Conservation (phyloP, 1,139 yeast genomes). For the Kluyveromyces sp. region DNA sequence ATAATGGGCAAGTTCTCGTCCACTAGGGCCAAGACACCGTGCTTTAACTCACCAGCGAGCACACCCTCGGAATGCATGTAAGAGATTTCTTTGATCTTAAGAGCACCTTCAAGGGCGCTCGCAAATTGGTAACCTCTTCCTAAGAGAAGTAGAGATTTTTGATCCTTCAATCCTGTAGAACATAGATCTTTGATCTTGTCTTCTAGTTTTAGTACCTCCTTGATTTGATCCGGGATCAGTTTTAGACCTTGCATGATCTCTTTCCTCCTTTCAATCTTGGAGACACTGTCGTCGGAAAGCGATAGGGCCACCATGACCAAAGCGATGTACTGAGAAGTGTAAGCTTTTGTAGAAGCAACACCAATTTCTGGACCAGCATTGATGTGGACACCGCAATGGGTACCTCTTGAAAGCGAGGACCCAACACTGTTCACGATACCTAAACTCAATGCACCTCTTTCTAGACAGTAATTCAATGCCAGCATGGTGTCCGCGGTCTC, state of each 20-base stretch:
- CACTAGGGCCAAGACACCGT: slow-evolving; percentile 94
- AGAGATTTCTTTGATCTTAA: slow-evolving; percentile 95
- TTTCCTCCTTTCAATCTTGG: slow-evolving; percentile 64
- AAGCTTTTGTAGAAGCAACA: slow-evolving; percentile 99
- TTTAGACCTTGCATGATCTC: slow-evolving; percentile 85
- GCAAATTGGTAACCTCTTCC: slow-evolving; percentile 99
- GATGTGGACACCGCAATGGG: slow-evolving; percentile 99
- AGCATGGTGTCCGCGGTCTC: slow-evolving; percentile 98
- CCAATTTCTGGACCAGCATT: slow-evolving; percentile 99
- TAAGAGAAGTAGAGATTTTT: slow-evolving; percentile 78
- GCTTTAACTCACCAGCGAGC: slow-evolving; percentile 97
- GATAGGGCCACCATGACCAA: slow-evolving; percentile 94
- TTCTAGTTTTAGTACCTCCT: slow-evolving; percentile 67
- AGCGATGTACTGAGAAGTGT: slow-evolving; percentile 96
- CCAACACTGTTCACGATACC: slow-evolving; percentile 96
- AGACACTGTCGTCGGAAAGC: slow-evolving; percentile 83
- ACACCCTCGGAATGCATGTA: slow-evolving; percentile 99
- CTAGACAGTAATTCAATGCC: slow-evolving; percentile 92
- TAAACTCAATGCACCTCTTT: slow-evolving; percentile 94
- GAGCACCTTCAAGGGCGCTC: slow-evolving; percentile 95
- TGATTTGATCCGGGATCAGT: slow-evolving; percentile 79
- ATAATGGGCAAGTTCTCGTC: slow-evolving; percentile 91
- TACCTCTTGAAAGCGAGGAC: slow-evolving; percentile 88
- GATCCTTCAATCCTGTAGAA: slow-evolving; percentile 61
- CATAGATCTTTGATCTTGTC: slow-evolving; percentile 70